Conservation (phyloP, 768 basidiomycete genomes). For the Boletus bicolor region DNA sequence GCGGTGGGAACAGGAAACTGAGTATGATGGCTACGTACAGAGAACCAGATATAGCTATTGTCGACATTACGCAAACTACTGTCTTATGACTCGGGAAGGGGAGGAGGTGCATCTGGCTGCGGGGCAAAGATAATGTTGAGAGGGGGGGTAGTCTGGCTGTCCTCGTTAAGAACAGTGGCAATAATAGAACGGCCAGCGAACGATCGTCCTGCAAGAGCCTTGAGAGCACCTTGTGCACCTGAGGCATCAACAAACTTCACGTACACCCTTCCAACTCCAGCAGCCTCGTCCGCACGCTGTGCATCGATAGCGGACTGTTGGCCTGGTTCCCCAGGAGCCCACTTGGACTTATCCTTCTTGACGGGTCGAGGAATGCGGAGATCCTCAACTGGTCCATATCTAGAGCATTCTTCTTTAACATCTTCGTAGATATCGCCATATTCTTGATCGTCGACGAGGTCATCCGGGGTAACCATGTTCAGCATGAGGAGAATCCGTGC, state of each 20-base stretch:
- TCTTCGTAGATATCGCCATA: slow-evolving; percentile 95
- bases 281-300: slow-evolving; percentile 76
- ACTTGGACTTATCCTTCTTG: slow-evolving; percentile 81
- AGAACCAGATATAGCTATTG: slow-evolving; percentile 16
- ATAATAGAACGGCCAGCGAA: slow-evolving; percentile 87
- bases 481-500: slow-evolving; percentile 92
- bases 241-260: slow-evolving; percentile 73
- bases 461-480: slow-evolving; percentile 97
- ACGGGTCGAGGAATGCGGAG: slow-evolving; percentile 85
- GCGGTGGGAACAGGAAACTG: neutral
- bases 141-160: slow-evolving; percentile 82
- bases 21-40: slow-evolving; percentile 22
- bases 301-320: slow-evolving; percentile 62
- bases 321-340: slow-evolving; percentile 60
- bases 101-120: slow-evolving; percentile 78
- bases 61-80: slow-evolving; percentile 7
- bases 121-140: slow-evolving; percentile 81
- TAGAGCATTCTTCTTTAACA: slow-evolving; percentile 84
- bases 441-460: slow-evolving; percentile 85
- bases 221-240: slow-evolving; percentile 69
- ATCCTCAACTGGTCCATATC: slow-evolving; percentile 79
- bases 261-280: slow-evolving; percentile 94
- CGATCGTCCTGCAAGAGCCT: slow-evolving; percentile 84
- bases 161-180: slow-evolving; percentile 77
- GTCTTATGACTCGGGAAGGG: slow-evolving; percentile 48